Evolutionary conservation across 805 yeast species (phyloP).

Genomic region (Ogataea parapolymorpha): DNA sequence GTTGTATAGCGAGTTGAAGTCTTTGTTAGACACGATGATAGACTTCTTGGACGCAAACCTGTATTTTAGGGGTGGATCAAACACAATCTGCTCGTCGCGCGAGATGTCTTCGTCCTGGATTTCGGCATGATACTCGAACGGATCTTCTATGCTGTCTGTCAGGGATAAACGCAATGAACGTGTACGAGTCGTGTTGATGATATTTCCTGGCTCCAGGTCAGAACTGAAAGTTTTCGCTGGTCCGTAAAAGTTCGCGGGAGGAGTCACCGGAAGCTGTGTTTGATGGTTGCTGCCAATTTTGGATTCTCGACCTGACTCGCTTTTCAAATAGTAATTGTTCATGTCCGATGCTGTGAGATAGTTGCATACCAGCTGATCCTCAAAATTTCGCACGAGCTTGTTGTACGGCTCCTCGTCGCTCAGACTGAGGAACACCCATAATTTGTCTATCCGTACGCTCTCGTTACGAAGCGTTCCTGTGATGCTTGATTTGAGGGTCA

Average conservation of each 20-base stretch:
- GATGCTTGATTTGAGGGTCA: slow-evolving; percentile 3
- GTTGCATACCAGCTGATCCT: slow-evolving; percentile 6
- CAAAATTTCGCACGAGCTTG: not conserved
- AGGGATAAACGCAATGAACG: not conserved
- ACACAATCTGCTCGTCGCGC: slow-evolving; percentile 29
- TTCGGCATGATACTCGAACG: slow-evolving; percentile 33
- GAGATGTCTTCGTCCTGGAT: slow-evolving; percentile 30
- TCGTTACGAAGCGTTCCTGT: slow-evolving; percentile 7
- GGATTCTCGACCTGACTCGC: not conserved
- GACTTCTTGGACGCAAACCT: slow-evolving; percentile 51
- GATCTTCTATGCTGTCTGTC: slow-evolving; percentile 28
- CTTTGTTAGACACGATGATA: slow-evolving; percentile 60
- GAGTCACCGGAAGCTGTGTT: slow-evolving; percentile 2
- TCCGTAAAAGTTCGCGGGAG: slow-evolving; percentile 14
- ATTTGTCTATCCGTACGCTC: slow-evolving; percentile 2
- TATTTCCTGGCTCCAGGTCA: slow-evolving; percentile 8
- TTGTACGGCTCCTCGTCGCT: slow-evolving; percentile 8
- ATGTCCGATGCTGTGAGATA: slow-evolving; percentile 9
- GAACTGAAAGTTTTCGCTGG: slow-evolving; percentile 7
- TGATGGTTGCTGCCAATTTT: not conserved
- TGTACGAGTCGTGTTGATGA: slow-evolving; percentile 10
- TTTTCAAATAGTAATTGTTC: slow-evolving; percentile 10
- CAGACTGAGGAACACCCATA: slow-evolving; percentile 12
- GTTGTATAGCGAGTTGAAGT: slow-evolving; percentile 74
- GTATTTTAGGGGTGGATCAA: slow-evolving; percentile 40